Evolutionary conservation across 2,329 filamentous ascomycete species (phyloP).

Genomic region (Fusarium graminum): DNA sequence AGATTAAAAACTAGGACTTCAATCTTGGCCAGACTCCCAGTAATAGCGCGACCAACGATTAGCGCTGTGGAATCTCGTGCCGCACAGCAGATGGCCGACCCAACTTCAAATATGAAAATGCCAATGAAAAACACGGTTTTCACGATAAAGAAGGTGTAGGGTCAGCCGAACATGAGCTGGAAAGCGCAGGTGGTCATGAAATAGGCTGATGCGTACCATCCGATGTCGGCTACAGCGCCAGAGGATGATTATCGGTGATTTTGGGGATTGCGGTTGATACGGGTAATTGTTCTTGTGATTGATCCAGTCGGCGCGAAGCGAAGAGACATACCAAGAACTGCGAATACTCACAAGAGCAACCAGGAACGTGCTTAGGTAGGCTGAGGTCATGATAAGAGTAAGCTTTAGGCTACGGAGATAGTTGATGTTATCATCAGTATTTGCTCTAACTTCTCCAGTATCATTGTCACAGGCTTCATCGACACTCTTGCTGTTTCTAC

Average conservation of each 20-base stretch:
- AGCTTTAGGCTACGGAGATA: constrained; percentile 6
- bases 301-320: neutral
- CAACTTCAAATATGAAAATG: constrained; percentile 62
- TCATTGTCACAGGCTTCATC: too few species aligned
- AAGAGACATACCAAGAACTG: accelerated
- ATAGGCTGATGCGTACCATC: constrained; percentile 67
- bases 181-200: constrained; percentile 58
- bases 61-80: constrained; percentile 24
- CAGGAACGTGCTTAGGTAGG: constrained; percentile 12
- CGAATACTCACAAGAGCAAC: neutral
- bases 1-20: neutral
- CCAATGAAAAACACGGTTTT: constrained; percentile 54
- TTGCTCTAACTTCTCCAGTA: too few species aligned
- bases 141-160: constrained; percentile 62
- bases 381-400: constrained; percentile 11
- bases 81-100: constrained; percentile 60
- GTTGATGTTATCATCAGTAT: neutral
- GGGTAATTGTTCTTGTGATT: constrained; percentile 48
- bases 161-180: constrained; percentile 58
- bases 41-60: constrained; percentile 55
- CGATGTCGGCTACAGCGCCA: constrained; percentile 59
- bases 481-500: too few species aligned
- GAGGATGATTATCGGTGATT: constrained; percentile 63
- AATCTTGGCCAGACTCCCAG: constrained; percentile 43
- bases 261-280: constrained; percentile 64